These are phyloP conservation scores for Middelhovenomyces tepae DNA, from an alignment of 805 yeast genomes.

Conservation along the genomic window DNA sequence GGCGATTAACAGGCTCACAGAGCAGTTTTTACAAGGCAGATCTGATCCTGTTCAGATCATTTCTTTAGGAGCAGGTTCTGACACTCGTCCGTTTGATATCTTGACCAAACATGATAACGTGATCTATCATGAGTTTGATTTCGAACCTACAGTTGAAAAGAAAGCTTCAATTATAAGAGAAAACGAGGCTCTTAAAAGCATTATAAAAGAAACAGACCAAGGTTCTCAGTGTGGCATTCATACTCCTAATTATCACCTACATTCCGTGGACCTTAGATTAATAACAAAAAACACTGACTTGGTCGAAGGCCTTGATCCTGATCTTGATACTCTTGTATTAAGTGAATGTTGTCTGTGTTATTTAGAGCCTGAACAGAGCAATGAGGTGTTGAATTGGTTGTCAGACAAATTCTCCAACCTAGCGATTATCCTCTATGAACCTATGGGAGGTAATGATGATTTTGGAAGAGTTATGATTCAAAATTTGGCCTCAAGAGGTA, in stretches of 20 bases:
- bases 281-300: conserved; percentile 15
- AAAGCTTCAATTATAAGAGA: conserved; percentile 42
- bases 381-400: conserved; percentile 38
- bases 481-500: conserved; percentile 53
- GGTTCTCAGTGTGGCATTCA: conserved; percentile 12
- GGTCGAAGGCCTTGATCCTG: conserved; percentile 24
- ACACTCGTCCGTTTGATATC: conserved; percentile 53
- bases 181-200: conserved; percentile 23
- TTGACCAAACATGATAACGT: conserved; percentile 28
- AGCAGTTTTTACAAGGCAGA: conserved; percentile 26
- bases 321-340: conserved; percentile 49
- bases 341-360: conserved; percentile 77
- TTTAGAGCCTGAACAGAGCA: conserved; percentile 42
- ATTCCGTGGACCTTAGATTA: conserved; percentile 47
- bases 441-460: conserved; percentile 49
- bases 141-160: conserved; percentile 41
- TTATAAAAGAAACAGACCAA: conserved; percentile 16
- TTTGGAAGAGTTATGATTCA: conserved; percentile 64
- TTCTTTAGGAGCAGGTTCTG: conserved; percentile 77
- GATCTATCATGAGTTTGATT: conserved; percentile 55
- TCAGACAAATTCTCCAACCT: conserved; percentile 18
- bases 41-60: conserved; percentile 36
- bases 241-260: conserved; percentile 38
- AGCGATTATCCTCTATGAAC: conserved; percentile 53
- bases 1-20: conserved; percentile 36